Base-by-base conservation (phyloP, 2,329 filamentous ascomycete species). In the Aspergillus sojae region DNA sequence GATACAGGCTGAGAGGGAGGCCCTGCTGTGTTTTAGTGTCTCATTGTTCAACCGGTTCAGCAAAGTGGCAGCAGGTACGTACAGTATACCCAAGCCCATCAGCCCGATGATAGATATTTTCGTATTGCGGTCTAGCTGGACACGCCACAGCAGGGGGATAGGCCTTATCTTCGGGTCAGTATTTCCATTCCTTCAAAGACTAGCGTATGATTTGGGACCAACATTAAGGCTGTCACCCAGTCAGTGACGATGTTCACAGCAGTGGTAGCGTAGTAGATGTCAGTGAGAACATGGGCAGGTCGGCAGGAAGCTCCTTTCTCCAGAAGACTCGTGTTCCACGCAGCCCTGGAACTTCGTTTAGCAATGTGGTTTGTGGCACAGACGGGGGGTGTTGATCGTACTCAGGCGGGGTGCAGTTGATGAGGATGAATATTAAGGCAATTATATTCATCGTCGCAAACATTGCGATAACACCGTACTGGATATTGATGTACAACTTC, bases 101-200 rank as follows among this genome's bases (percentile, higher is more conserved):
- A 83, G 76, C 0, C 80, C 68, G 36, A 77, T 74, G 2, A 83
- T 80, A 0, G 80, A 81, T n/a, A 81, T 67, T 66, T 83, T 83
- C 28, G 79, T 76, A n/a, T 74, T 73, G 23, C 71, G 70, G 62
- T 81, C 79, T 67, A 83, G 78, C 39, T 82, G 78, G 30, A 82
- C 76, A 19, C 80, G 75, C 68, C 75, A 77, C 53, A 83, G 69
- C 28, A 82, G 65, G 39, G 77, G 70, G 5, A 77, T 73, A 2
- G 81, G 81, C 7, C 82, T 74, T 28, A 26, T 26, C 5, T 7
- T 4, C 19, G 77, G 68, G 28, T 74, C 75, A 46, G 79, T 57
- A 71, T 57, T 72, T 62, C 65, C 71, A 72, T 65, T 79, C 75
- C 10, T 28, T 30, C 19, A 9, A 26, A 9, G 45, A 28, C 23